These are phyloP conservation scores for Parsonsia alboflavescens DNA, from an alignment of 257 asterid species.

Conservation along the genomic window DNA sequence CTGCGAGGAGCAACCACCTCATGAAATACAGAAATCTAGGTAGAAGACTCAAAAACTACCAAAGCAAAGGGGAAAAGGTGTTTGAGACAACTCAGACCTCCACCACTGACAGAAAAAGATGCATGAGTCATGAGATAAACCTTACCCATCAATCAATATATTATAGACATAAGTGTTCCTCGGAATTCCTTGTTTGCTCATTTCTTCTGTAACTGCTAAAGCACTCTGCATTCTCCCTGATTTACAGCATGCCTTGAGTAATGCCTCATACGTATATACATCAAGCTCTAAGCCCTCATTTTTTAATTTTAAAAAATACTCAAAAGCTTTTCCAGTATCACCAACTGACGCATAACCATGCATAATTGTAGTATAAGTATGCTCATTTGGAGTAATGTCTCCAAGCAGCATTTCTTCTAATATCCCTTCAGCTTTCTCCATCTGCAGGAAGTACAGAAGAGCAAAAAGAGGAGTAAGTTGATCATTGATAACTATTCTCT, in stretches of 20 bases:
- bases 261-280: slow-evolving; percentile 81
- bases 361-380: slow-evolving; percentile 92
- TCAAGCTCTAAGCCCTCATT: slow-evolving; percentile 87
- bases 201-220: slow-evolving; percentile 90
- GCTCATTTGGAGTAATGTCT: slow-evolving; percentile 74
- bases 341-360: slow-evolving; percentile 97
- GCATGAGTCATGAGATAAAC: neutral
- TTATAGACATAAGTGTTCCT: slow-evolving; percentile 89
- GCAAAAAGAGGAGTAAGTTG: neutral
- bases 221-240: slow-evolving; percentile 99
- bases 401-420: slow-evolving; percentile 89
- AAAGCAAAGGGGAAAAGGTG: neutral
- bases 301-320: slow-evolving; percentile 76
- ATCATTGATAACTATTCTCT: neutral
- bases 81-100: neutral
- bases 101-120: neutral
- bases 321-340: slow-evolving; percentile 89
- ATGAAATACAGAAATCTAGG: neutral
- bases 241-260: slow-evolving; percentile 98
- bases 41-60: slow-evolving; percentile 1
- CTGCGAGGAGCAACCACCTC: slow-evolving; percentile 32
- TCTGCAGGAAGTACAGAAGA: slow-evolving; percentile 37
- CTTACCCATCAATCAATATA: slow-evolving; percentile 92
- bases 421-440: slow-evolving; percentile 77
- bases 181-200: slow-evolving; percentile 67